Evolutionary conservation across 768 basidiomycete genomes (phyloP), one percentile per base, ranked within the genome.

Genomic region (Lentinus tigrinus): DNA sequence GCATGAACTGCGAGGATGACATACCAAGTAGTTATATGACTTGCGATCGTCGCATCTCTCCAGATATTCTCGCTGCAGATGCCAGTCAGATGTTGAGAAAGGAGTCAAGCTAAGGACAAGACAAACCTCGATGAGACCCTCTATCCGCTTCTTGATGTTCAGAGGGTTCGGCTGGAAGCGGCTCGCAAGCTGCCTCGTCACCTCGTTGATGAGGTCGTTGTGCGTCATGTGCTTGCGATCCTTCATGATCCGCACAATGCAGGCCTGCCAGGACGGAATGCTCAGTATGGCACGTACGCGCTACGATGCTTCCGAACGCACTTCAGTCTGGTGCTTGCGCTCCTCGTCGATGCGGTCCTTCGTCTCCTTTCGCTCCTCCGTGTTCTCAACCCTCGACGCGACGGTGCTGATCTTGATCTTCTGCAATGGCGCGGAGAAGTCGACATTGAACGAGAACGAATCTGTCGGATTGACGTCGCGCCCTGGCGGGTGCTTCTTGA

Each of bases 191-290:
- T 98, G 96, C 21, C 85, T 83, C 44, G 92, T 93, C 34, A 94
- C 93, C 72, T 98, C 95, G 64, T 88, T 89, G 59, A 98, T 79
- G 14, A 99, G 81, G 55, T 95, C 93, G 58, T 85, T 92, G 67
- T 98, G 93, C 6, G 79, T 75, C 85, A 98, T 87, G 53, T 83
- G 82, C 70, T 98, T 98, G 54, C 95, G 78, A 69, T 93, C 88
- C 75, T 98, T 98, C 96, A 99, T 98, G 27, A 98, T 87, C 31
- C 97, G 87, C 24, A 99, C 97, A 61, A 98, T 89, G 68, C 93
- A 98, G 1, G 97, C 97, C 95, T 99, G 61, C n/a, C 44, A 49
- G 21, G 34, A 28, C 8, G 3, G 24, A 17, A 21, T 23, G 39
- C 16, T 27, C 47, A 36, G 4, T n/a, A 63, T 39, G 23, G 13